Conservation (phyloP, 1,139 yeast species). For the Suhomyces ambrosiae region DNA sequence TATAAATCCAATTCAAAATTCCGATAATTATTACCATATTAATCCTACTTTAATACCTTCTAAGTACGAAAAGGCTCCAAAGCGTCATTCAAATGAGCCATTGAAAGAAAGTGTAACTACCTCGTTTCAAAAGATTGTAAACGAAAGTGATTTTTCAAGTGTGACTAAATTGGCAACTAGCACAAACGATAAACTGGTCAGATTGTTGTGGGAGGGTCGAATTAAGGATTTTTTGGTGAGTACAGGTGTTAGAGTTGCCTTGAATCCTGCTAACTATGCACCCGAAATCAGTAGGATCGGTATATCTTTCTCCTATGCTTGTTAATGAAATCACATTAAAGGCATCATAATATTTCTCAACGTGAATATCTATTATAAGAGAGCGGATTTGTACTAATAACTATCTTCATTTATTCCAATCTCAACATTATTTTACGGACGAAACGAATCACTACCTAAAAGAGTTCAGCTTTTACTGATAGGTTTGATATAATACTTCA, state of each 20-base stretch:
- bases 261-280: constrained; percentile 30
- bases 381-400: too few species aligned
- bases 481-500: too few species aligned
- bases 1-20: constrained; percentile 29
- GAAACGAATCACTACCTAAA: too few species aligned
- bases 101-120: constrained; percentile 44
- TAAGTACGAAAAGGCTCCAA: constrained; percentile 9
- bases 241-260: constrained; percentile 62
- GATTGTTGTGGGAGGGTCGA: constrained; percentile 86
- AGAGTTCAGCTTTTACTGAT: too few species aligned
- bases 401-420: too few species aligned
- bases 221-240: constrained; percentile 77
- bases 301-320: constrained; percentile 43
- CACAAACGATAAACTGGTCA: constrained; percentile 59
- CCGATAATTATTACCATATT: constrained; percentile 29
- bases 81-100: neutral
- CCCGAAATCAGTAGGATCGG: constrained; percentile 46
- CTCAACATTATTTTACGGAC: too few species aligned
- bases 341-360: too few species aligned
- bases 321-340: constrained; percentile 9
- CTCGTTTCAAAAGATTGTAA: constrained; percentile 55
- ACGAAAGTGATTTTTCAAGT: constrained; percentile 60
- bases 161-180: constrained; percentile 79
- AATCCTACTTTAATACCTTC: constrained; percentile 30
- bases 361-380: too few species aligned